Conservation (phyloP, 1,139 yeast genomes). For the Yamadazyma blattariae region DNA sequence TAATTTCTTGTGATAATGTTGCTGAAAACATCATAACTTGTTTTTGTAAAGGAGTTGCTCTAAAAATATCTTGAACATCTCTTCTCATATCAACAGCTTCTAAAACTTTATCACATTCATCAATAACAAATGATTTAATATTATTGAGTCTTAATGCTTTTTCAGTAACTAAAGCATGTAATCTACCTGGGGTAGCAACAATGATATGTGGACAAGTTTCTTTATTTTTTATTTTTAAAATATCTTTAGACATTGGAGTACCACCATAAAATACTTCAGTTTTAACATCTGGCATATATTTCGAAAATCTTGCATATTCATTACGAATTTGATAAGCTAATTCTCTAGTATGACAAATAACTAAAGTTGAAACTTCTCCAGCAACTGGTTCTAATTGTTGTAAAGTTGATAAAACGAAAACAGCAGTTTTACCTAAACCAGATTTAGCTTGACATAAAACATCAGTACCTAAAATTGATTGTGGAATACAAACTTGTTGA, state of each 20-base stretch:
- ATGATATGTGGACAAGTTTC: conserved; percentile 96
- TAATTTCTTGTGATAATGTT: conserved; percentile 88
- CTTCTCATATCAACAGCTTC: conserved; percentile 95
- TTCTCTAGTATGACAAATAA: conserved; percentile 97
- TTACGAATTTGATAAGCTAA: conserved; percentile 97
- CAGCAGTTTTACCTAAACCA: conserved; percentile 99
- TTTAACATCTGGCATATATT: conserved; percentile 96
- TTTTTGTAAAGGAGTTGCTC: conserved; percentile 96
- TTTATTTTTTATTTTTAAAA: conserved; percentile 84
- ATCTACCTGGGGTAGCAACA: conserved; percentile 98
- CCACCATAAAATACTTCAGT: conserved; percentile 99
- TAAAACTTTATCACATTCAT: conserved; percentile 97
- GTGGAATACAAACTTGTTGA: conserved; percentile 98
- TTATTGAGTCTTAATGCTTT: conserved; percentile 83
- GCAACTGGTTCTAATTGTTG: conserved; percentile 98
- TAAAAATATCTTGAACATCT: conserved; percentile 97
- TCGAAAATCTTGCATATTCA: conserved; percentile 96
- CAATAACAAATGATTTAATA: conserved; percentile 92
- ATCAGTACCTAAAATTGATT: conserved; percentile 96
- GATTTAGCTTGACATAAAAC: conserved; percentile 99
- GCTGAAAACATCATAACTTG: conserved; percentile 99
- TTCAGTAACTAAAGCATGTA: conserved; percentile 90
- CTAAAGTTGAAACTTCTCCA: conserved; percentile 93
- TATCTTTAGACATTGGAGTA: conserved; percentile 81
- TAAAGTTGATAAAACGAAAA: conserved; percentile 90